Evolutionary conservation across 202 grass and related monocot species (phyloP).

Genomic region (Musa balbisiana): DNA sequence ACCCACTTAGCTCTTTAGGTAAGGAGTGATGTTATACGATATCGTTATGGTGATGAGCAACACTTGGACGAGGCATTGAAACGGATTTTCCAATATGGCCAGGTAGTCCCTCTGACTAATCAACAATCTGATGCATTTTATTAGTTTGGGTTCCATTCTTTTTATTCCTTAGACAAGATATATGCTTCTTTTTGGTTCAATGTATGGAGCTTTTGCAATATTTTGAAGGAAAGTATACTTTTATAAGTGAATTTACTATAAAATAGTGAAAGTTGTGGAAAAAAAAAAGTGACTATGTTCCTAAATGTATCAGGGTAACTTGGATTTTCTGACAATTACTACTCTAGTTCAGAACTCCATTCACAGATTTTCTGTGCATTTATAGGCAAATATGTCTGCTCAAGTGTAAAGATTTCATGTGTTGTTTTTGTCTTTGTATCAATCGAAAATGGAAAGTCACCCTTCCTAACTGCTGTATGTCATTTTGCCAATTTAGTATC

Average conservation of each 20-base stretch:
- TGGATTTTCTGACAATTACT: no score
- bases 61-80: conserved; percentile 90
- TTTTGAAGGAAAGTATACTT: no score
- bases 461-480: neutral
- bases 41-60: conserved; percentile 94
- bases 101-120: conserved; percentile 38
- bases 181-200: neutral
- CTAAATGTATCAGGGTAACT: no score
- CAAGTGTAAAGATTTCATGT: neutral
- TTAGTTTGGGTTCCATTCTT: neutral
- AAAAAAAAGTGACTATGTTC: no score
- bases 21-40: conserved; percentile 88
- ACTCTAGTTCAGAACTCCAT: no score
- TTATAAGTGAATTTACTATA: no score
- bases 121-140: conserved; percentile 5
- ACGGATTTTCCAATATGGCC: conserved; percentile 95
- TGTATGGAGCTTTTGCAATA: neutral
- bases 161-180: conserved; percentile 6
- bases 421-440: neutral
- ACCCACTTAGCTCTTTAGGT: conserved; percentile 46
- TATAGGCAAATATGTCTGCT: neutral
- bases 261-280: no score
- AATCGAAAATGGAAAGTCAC: neutral
- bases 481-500: neutral
- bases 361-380: no score